phyloP scores from a whole-genome alignment of 2,329 filamentous ascomycete species.

The Botrytis paeoniae region DNA sequence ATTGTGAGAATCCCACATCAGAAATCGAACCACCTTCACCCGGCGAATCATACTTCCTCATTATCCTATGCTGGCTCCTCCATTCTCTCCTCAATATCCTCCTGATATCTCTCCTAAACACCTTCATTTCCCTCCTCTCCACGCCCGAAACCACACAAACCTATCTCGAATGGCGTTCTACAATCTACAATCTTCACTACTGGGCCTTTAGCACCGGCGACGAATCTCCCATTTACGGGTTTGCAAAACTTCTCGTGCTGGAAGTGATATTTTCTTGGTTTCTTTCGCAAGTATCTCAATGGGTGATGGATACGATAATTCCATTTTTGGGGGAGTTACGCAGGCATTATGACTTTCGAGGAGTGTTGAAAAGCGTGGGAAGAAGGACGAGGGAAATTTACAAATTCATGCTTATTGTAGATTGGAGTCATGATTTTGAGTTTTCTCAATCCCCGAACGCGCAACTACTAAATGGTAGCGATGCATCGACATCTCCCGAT shows the following conservation, averaged over 20 bases:
- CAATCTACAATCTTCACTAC: constrained; percentile 11
- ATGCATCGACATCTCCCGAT: background rate
- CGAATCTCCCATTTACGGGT: background rate
- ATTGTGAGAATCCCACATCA: background rate
- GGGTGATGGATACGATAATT: background rate
- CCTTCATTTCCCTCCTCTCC: background rate
- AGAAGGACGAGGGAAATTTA: background rate
- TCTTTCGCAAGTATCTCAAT: background rate
- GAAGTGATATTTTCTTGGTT: constrained; percentile 7
- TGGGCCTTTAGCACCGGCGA: background rate
- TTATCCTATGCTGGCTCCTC: background rate
- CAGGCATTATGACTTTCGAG: background rate
- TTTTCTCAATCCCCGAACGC: background rate
- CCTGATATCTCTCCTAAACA: background rate
- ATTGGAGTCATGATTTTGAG: background rate
- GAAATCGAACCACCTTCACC: background rate
- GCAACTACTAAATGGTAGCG: background rate
- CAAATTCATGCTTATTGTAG: background rate
- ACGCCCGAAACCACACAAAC: background rate
- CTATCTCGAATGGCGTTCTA: background rate
- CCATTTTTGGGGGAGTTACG: background rate
- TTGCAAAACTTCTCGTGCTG: background rate
- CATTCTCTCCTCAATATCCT: background rate
- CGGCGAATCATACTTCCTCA: background rate
- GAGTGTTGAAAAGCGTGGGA: background rate